Evolutionary conservation across 1,139 yeast species (phyloP).

Genomic region (Magnusiomyces suaveolens): DNA sequence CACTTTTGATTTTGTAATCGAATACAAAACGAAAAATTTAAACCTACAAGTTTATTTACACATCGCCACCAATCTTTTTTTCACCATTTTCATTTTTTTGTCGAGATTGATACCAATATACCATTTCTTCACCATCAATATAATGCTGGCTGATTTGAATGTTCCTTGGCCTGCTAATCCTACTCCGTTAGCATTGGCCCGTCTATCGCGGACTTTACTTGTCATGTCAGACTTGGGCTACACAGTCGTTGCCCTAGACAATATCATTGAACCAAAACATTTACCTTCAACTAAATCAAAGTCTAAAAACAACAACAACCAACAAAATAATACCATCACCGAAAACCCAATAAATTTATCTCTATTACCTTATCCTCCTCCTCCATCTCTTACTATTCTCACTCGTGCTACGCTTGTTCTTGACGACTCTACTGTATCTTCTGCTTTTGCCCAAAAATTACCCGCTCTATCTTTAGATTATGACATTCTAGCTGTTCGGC

Average conservation of each 20-base stretch:
- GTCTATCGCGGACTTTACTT: constrained; percentile 19
- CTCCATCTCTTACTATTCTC: constrained; percentile 44
- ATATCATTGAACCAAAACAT: constrained; percentile 47
- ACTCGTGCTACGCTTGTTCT: constrained; percentile 66
- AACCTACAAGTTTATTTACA: no score
- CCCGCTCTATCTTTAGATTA: constrained; percentile 37
- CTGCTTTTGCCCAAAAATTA: constrained; percentile 53
- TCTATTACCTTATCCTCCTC: constrained; percentile 27
- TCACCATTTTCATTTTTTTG: no score
- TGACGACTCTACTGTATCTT: constrained; percentile 44
- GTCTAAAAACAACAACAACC: constrained; percentile 9
- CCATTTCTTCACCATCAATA: no score
- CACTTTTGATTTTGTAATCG: no score
- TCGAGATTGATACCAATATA: no score
- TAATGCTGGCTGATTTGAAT: constrained; percentile 62
- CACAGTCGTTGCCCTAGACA: constrained; percentile 64
- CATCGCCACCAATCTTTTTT: no score
- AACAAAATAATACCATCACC: constrained; percentile 1
- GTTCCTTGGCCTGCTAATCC: constrained; percentile 67
- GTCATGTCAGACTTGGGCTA: constrained; percentile 44
- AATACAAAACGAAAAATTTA: no score
- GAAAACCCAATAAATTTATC: constrained; percentile 34
- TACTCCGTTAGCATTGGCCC: constrained; percentile 28
- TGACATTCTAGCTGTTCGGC: constrained; percentile 76
- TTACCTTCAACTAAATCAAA: constrained; percentile 35